Percentiles rank a stretch among this genome's conserved stretches.
Conservation (phyloP, 768 basidiomycete species). For the Termitomyces eurrhizus region DNA sequence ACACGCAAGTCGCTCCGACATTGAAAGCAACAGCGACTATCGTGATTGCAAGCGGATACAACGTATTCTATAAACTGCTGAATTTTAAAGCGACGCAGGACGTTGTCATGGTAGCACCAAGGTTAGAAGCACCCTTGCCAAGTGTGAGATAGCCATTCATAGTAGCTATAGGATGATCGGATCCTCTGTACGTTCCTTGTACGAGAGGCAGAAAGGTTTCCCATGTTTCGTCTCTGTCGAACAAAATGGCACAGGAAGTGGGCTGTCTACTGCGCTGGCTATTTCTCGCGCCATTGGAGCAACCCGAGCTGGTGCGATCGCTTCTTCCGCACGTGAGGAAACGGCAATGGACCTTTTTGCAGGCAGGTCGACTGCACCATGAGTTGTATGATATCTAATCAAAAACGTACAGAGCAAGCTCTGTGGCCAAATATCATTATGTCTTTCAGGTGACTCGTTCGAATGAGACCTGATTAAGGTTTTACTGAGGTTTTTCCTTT, state of each 20-base stretch:
- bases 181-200: slow-evolving; percentile 58
- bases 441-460: slow-evolving; percentile 43
- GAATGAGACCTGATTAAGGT: not conserved
- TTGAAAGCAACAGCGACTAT: slow-evolving; percentile 46
- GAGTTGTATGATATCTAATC: not conserved
- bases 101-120: slow-evolving; percentile 65
- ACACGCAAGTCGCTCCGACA: slow-evolving; percentile 45
- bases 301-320: slow-evolving; percentile 59
- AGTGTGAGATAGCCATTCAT: not conserved
- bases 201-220: slow-evolving; percentile 56
- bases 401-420: slow-evolving; percentile 44
- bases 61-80: slow-evolving; percentile 58
- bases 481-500: not conserved
- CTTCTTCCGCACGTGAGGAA: slow-evolving; percentile 58
- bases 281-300: slow-evolving; percentile 57
- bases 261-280: slow-evolving; percentile 43
- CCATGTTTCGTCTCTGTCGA: slow-evolving; percentile 65
- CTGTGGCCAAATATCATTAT: slow-evolving; percentile 67
- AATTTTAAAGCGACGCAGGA: slow-evolving; percentile 50
- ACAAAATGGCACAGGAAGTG: slow-evolving; percentile 53
- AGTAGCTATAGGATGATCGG: slow-evolving; percentile 52
- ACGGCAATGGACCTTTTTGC: slow-evolving; percentile 64
- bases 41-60: slow-evolving; percentile 63
- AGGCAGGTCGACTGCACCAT: slow-evolving; percentile 19
- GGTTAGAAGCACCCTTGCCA: slow-evolving; percentile 27